Evolutionary conservation across 768 basidiomycete genomes (phyloP), one percentile per base, ranked within the genome.

Genomic region (Antrodiella citrinella): DNA sequence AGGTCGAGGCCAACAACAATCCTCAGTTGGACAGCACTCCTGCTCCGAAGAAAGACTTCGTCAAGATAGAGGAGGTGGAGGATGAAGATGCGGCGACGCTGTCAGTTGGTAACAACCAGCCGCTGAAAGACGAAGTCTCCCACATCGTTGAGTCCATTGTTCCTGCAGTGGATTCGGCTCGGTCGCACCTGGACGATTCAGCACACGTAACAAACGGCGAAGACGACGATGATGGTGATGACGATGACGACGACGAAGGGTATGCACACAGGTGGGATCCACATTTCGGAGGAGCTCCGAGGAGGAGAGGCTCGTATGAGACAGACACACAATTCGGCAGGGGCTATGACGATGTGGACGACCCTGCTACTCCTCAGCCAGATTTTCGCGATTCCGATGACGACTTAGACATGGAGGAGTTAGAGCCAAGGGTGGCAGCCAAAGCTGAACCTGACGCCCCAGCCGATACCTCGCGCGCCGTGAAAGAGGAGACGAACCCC

Each of bases 401-500:
- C 30, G 30, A 35, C 30, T 7, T 7, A 7, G 30, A 35, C 30
- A 35, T 35, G 30, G 30, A 35, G 15, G 30, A 35, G 30, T 35
- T 35, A 15, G 15, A 35, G 30, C 30, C 42, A 7, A 7, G 18
- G 5, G 42, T 44, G 7, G 9, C 7, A 18, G 9, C 18, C 9
- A 7, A 5, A 18, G 42, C 5, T 7, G 9, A 7, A 7, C 10
- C 42, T 22, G 18, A 7, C 18, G n/a, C 42, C 42, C 21, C 42
- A 18, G 53, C 42, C 35, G 44, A 19, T 18, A 52, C 10, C 30
- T 52, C 41, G n/a, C 40, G 22, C 9, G 30, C 3, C 24, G 46
- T 57, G 11, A 55, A 50, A 3, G 56, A 60, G 13, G 60, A 59
- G 4, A 42, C 57, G 11, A 58, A 59, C 3, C 44, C 51, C 22